phyloP scores from a whole-genome alignment of 306 rosid genomes.

The Senna tora region DNA sequence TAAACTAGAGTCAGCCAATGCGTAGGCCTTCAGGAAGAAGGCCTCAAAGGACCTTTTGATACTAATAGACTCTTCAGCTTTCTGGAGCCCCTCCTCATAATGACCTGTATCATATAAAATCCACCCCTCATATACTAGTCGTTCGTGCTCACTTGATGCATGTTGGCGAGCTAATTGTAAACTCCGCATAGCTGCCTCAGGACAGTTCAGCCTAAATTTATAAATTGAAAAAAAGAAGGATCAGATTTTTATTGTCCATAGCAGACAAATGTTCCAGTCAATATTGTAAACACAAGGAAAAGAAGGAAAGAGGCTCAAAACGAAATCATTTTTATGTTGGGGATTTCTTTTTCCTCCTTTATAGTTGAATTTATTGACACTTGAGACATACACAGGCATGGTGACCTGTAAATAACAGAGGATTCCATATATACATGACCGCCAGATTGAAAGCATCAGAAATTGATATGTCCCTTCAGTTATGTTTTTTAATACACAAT shows the following conservation, averaged over 20 bases:
- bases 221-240: slow-evolving; percentile 28
- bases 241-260: slow-evolving; percentile 31
- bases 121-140: slow-evolving; percentile 92
- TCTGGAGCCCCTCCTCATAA: slow-evolving; percentile 84
- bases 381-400: background rate
- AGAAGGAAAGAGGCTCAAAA: slow-evolving; percentile 29
- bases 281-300: slow-evolving; percentile 29
- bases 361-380: background rate
- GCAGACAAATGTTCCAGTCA: slow-evolving; percentile 11
- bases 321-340: background rate
- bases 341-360: background rate
- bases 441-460: background rate
- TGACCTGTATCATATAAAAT: slow-evolving; percentile 92
- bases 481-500: background rate
- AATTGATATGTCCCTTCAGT: background rate
- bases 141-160: slow-evolving; percentile 82
- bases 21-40: slow-evolving; percentile 90
- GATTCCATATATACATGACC: background rate
- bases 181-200: slow-evolving; percentile 91
- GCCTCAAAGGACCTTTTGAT: slow-evolving; percentile 93
- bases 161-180: slow-evolving; percentile 88
- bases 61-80: slow-evolving; percentile 86
- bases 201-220: slow-evolving; percentile 75
- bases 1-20: slow-evolving; percentile 83
- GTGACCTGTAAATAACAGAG: background rate